These are phyloP conservation scores for Tubosaeta sp. DNA, from an alignment of 768 basidiomycete genomes.

Conservation along the genomic window DNA sequence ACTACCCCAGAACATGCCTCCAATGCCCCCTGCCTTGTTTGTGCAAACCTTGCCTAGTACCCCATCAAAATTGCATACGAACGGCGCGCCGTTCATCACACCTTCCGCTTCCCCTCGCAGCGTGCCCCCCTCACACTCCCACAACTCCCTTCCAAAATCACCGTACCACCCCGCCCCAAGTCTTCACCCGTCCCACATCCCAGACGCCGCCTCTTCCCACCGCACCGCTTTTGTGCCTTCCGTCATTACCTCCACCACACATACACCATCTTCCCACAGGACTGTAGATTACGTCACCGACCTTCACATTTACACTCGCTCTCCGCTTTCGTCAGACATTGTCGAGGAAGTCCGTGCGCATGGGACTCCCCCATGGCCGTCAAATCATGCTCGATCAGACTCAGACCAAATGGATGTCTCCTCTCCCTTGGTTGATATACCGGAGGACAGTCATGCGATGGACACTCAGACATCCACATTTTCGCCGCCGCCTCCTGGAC, in stretches of 20 bases:
- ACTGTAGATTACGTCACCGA: constrained; percentile 35
- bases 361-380: constrained; percentile 23
- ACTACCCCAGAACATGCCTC: constrained; percentile 59
- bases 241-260: constrained; percentile 27
- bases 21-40: constrained; percentile 52
- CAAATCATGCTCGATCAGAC: constrained; percentile 28
- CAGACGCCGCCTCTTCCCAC: constrained; percentile 48
- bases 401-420: constrained; percentile 56
- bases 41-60: constrained; percentile 36
- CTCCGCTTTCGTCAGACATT: constrained; percentile 28
- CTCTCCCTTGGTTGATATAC: constrained; percentile 42
- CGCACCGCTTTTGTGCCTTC: constrained; percentile 50
- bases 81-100: constrained; percentile 35
- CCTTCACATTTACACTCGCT: constrained; percentile 31
- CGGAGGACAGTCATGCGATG: constrained; percentile 40
- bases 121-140: constrained; percentile 48
- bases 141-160: constrained; percentile 37
- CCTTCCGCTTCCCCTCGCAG: constrained; percentile 41
- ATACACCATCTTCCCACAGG: constrained; percentile 30
- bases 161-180: constrained; percentile 37
- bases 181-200: constrained; percentile 39
- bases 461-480: constrained; percentile 49
- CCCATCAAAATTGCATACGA: constrained; percentile 34
- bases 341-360: constrained; percentile 28
- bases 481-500: constrained; percentile 36